phyloP scores from a whole-genome alignment of 441 rosid genomes.

The Rhodomyrtus psidioides region DNA sequence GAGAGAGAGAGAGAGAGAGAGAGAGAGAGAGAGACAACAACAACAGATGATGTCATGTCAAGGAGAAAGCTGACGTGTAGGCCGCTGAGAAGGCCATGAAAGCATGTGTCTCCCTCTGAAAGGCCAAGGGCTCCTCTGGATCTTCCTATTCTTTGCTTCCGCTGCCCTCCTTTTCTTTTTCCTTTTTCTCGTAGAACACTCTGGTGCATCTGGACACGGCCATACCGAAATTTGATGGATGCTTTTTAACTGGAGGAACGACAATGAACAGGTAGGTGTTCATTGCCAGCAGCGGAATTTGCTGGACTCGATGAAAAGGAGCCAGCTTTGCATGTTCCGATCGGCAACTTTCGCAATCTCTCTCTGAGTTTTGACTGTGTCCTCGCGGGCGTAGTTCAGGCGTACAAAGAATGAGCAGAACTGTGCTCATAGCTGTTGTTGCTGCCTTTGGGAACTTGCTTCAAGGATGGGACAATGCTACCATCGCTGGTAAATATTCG shows the following conservation, averaged over 20 bases:
- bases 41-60: background rate
- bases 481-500: background rate
- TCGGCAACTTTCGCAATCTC: background rate
- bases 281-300: background rate
- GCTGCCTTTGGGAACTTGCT: constrained; percentile 2
- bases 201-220: background rate
- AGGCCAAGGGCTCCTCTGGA: background rate
- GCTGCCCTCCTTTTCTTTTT: background rate
- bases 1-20: background rate
- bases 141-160: background rate
- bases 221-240: background rate
- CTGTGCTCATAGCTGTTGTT: background rate
- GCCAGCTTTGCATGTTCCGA: background rate
- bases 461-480: background rate
- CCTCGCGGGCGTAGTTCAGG: background rate
- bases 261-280: background rate
- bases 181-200: background rate
- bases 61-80: background rate
- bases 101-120: background rate
- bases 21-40: background rate
- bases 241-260: background rate
- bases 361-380: background rate
- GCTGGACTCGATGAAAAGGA: background rate
- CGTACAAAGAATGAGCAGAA: background rate
- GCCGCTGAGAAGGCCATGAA: background rate